Base-by-base conservation (phyloP, 306 rosid species). In the Delonix regia region DNA sequence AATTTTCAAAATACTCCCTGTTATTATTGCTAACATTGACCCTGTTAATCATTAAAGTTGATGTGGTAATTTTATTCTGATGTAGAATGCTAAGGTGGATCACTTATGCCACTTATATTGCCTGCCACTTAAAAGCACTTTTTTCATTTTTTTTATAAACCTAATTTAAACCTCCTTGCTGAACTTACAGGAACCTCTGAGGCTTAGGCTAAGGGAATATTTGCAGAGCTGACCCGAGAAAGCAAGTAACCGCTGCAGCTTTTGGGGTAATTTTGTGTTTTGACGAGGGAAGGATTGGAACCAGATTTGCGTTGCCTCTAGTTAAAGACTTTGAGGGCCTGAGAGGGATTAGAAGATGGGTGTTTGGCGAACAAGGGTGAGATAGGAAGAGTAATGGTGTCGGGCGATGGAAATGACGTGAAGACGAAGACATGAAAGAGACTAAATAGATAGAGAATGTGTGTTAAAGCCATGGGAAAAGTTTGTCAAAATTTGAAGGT, bases 171-270 rank as follows among this genome's bases (percentile, higher is more conserved):
- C n/a, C n/a, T n/a, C n/a, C n/a, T n/a, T n/a, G n/a, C n/a, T n/a
- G n/a, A n/a, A n/a, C n/a, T n/a, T n/a, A n/a, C n/a, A n/a, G n/a
- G n/a, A n/a, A n/a, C n/a, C n/a, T n/a, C n/a, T n/a, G n/a, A n/a
- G n/a, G n/a, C n/a, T n/a, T n/a, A n/a, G n/a, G n/a, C n/a, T n/a
- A n/a, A n/a, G n/a, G n/a, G n/a, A n/a, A n/a, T n/a, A n/a, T n/a
- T n/a, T n/a, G n/a, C n/a, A n/a, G n/a, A n/a, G n/a, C n/a, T n/a
- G n/a, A n/a, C n/a, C n/a, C n/a, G n/a, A n/a, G n/a, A n/a, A n/a
- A n/a, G n/a, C n/a, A n/a, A 87, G 87, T 95, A 93, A 1, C 81
- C 97, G 1, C 99, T 98, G 64, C 86, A 93, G 97, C 90, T 34
- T 64, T 84, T 91, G 2, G 99, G 60, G 65, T 22, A 76, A 6